Conservation (phyloP, 345 rosid species). For the Acer yangbiense region DNA sequence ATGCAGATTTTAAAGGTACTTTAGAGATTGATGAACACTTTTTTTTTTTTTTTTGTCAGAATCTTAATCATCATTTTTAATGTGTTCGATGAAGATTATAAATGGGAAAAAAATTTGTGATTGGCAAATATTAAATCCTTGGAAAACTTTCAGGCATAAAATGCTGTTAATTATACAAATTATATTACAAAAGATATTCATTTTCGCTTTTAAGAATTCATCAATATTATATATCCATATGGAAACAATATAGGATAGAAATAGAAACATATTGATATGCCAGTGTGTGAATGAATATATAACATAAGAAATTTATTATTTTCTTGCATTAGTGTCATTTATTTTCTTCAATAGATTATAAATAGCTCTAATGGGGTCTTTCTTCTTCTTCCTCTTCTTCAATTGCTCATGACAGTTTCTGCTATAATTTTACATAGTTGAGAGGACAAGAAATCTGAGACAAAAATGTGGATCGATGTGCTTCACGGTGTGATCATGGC, state of each 20-base stretch:
- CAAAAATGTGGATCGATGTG: constrained; percentile 1
- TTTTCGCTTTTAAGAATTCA: too few species aligned
- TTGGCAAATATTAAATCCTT: neutral
- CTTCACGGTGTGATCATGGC: neutral
- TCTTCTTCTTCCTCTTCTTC: neutral
- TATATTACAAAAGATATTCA: too few species aligned
- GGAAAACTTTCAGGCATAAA: neutral
- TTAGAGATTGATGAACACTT: too few species aligned
- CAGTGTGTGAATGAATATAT: neutral
- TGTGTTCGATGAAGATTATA: neutral
- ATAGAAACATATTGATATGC: neutral
- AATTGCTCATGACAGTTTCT: neutral
- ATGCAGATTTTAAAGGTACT: too few species aligned
- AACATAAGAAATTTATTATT: neutral
- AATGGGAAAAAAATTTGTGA: neutral
- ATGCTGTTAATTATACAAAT: neutral
- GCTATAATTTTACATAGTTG: neutral
- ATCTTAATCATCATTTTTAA: too few species aligned
- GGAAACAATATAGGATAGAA: neutral
- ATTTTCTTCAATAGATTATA: neutral
- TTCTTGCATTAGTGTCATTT: neutral
- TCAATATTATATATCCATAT: too few species aligned
- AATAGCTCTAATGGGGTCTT: neutral
- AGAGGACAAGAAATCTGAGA: neutral
- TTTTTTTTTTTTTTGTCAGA: too few species aligned